Conservation (phyloP, 805 yeast genomes). For the Nakazawaea wickerhamii region DNA sequence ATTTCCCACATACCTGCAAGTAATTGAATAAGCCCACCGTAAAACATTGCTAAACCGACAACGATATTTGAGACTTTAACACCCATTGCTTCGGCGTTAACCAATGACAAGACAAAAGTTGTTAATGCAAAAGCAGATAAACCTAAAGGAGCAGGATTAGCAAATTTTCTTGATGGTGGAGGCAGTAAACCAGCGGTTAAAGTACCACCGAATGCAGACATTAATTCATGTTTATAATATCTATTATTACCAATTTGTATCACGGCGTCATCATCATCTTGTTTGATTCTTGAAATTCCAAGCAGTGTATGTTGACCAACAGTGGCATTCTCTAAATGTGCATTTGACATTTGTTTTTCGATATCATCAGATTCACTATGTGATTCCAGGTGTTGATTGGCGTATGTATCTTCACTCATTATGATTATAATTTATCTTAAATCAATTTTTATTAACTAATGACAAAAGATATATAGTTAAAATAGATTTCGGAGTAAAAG, state of each 20-base stretch:
- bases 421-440: no score
- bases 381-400: not conserved
- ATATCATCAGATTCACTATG: constrained; percentile 6
- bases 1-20: constrained; percentile 75
- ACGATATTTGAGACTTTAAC: constrained; percentile 55
- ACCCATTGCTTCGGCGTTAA: constrained; percentile 65
- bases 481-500: no score
- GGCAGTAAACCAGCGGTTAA: constrained; percentile 62
- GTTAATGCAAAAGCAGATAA: constrained; percentile 66
- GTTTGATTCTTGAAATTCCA: constrained; percentile 2
- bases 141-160: constrained; percentile 76
- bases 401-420: constrained; percentile 7
- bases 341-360: constrained; percentile 9
- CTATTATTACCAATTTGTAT: constrained; percentile 68
- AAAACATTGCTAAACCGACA: constrained; percentile 61
- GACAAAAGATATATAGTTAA: no score
- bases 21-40: constrained; percentile 69
- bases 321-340: constrained; percentile 3
- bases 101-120: constrained; percentile 58
- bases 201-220: constrained; percentile 77
- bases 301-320: not conserved
- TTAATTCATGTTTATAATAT: constrained; percentile 55
- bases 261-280: constrained; percentile 52
- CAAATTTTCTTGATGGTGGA: constrained; percentile 55
- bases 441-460: no score